phyloP scores from a whole-genome alignment of 768 basidiomycete genomes.

The Wakefieldia striispora region DNA sequence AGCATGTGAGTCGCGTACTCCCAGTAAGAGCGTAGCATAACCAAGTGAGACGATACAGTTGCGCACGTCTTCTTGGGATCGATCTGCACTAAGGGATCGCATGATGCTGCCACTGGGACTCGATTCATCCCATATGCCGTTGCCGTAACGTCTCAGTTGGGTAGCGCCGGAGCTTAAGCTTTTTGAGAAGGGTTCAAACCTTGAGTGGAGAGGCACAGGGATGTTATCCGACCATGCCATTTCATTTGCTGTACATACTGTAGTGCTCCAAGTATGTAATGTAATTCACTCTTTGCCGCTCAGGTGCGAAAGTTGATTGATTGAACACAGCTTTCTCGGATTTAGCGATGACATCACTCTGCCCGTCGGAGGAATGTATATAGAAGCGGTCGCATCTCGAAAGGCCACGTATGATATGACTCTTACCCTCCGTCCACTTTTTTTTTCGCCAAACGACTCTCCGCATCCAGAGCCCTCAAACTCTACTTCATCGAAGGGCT shows the following conservation, averaged over 20 bases:
- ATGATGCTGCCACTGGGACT: slow-evolving; percentile 60
- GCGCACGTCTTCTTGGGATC: slow-evolving; percentile 50
- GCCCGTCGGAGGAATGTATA: too few relatives aligned
- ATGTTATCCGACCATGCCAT: too few relatives aligned
- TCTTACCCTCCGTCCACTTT: too few relatives aligned
- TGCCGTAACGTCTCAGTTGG: slow-evolving; percentile 7
- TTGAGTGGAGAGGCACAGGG: not conserved
- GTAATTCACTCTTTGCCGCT: not conserved
- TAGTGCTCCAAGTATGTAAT: not conserved
- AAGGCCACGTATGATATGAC: too few relatives aligned
- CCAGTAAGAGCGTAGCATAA: not conserved
- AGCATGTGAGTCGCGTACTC: slow-evolving; percentile 47
- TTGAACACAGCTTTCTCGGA: not conserved
- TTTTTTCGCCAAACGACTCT: too few relatives aligned
- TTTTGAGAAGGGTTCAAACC: not conserved
- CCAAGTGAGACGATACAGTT: slow-evolving; percentile 42
- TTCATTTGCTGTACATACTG: too few relatives aligned
- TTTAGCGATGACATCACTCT: not conserved
- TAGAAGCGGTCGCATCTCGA: too few relatives aligned
- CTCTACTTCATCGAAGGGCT: too few relatives aligned
- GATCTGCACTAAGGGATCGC: slow-evolving; percentile 43
- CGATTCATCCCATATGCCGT: slow-evolving; percentile 27
- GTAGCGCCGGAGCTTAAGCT: not conserved
- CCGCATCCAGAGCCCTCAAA: too few relatives aligned
- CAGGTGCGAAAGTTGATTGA: not conserved